Base-by-base conservation (phyloP, 2,329 filamentous ascomycete species). In the Clonostachys rhizophaga region DNA sequence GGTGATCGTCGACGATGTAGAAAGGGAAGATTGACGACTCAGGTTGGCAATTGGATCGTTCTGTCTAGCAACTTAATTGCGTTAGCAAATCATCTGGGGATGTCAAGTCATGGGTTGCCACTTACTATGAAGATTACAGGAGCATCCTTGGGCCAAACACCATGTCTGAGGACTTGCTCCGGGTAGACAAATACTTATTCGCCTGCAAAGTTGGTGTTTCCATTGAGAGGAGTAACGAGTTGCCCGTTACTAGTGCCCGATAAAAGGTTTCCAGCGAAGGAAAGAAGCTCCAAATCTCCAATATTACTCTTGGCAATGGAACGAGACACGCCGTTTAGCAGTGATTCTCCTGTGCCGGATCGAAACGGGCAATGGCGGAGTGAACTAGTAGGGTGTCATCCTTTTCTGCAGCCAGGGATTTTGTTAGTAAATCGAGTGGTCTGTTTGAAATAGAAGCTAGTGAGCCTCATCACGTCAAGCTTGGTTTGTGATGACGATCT, bases 201-300 rank as follows among this genome's bases (percentile, higher is more conserved):
- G 74, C 73, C 2, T 74, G 78, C 50, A 75, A 78, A 56, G 74
- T 74, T 0, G 62, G 62, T 2, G 63, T 66, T 8, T 67, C 61
- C 48, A 57, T 66, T 6, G 54, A 54, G 11, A 46, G 55, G n/a
- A 48, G 55, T 7, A 55, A 62, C 16, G 49, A 57, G 0, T 50
- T 66, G 0, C 63, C 66, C 49, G 52, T 67, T 34, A 67, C 65
- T 0, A 68, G 65, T 50, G 67, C 66, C 33, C 58, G 56, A 30
- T 62, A 58, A 41, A 33, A 42, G 1, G 61, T 59, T 20, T 30
- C 24, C 24, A 30, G 24, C 6, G 24, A 10, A 6, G 8, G 8
- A 30, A 30, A 30, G 8, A 30, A 10, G 24, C 9, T 3, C 24
- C 9, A 30, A 30, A 4, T 30, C 24, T 30, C 24, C 1, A 30